These are phyloP conservation scores for Xylaria cubensis DNA, from an alignment of 495 filamentous ascomycete genomes.

Conservation along the genomic window DNA sequence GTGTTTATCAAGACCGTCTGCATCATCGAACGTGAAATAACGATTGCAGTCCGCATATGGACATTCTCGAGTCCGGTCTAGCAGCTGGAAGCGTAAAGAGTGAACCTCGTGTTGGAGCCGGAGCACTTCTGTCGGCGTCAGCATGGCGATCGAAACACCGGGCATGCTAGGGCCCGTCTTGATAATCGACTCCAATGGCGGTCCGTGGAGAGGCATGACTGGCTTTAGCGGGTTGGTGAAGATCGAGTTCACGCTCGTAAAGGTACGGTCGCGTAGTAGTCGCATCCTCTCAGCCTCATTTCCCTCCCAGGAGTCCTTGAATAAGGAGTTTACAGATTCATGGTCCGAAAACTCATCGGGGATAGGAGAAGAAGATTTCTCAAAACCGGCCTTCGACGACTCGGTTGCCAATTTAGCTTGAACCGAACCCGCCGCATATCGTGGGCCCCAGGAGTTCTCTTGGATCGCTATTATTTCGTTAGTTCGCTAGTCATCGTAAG, in stretches of 20 bases:
- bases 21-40: constrained; percentile 36
- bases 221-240: constrained; percentile 40
- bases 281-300: constrained; percentile 13
- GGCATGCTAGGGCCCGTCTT: constrained; percentile 41
- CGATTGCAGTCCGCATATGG: constrained; percentile 42
- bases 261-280: constrained; percentile 31
- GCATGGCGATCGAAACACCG: constrained; percentile 42
- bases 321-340: constrained; percentile 8
- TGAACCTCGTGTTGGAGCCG: constrained; percentile 43
- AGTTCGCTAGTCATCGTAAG: constrained; percentile 10
- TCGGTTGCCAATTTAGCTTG: background rate
- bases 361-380: background rate
- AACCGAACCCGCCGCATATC: background rate
- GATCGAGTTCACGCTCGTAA: constrained; percentile 27
- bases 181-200: constrained; percentile 46
- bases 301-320: constrained; percentile 24
- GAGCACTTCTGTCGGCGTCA: constrained; percentile 48
- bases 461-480: constrained; percentile 15
- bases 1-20: constrained; percentile 31
- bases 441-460: constrained; percentile 19
- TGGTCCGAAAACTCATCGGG: background rate
- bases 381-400: background rate
- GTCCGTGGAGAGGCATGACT: constrained; percentile 43
- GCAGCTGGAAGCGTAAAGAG: constrained; percentile 41
- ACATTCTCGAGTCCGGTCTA: constrained; percentile 44